Conservation (phyloP, 2,329 filamentous ascomycete species). For the Colletotrichum musicola region DNA sequence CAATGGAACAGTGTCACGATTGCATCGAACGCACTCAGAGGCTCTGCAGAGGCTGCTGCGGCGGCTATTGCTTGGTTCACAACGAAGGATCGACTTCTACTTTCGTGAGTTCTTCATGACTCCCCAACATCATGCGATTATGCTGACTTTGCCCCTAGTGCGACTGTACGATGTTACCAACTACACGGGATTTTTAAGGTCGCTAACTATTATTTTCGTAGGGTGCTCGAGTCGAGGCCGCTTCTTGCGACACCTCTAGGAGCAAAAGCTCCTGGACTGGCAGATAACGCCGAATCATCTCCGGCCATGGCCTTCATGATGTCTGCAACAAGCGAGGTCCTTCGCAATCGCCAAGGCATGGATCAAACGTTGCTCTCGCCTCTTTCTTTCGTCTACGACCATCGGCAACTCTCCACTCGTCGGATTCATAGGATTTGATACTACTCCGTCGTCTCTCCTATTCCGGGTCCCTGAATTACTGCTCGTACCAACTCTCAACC, state of each 20-base stretch:
- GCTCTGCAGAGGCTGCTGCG: conserved; percentile 78
- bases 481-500: not conserved
- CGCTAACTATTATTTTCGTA: conserved; percentile 22
- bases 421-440: no score
- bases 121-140: not conserved
- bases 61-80: conserved; percentile 86
- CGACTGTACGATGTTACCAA: conserved; percentile 55
- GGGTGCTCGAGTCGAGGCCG: conserved; percentile 40
- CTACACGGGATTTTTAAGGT: not conserved
- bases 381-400: no score
- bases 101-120: conserved; percentile 55
- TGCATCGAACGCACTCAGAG: conserved; percentile 81
- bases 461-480: no score
- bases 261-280: not conserved
- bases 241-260: conserved; percentile 39
- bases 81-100: conserved; percentile 84
- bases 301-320: no score
- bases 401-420: no score
- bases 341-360: no score
- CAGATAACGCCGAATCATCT: no score
- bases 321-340: no score
- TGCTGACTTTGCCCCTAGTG: conserved; percentile 55
- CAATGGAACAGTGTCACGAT: conserved; percentile 71
- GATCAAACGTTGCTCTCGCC: no score
- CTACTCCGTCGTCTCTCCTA: no score